Evolutionary conservation across 345 rosid species (phyloP), one percentile per base, ranked within the genome.

Genomic region (Pugionium dolabratum): DNA sequence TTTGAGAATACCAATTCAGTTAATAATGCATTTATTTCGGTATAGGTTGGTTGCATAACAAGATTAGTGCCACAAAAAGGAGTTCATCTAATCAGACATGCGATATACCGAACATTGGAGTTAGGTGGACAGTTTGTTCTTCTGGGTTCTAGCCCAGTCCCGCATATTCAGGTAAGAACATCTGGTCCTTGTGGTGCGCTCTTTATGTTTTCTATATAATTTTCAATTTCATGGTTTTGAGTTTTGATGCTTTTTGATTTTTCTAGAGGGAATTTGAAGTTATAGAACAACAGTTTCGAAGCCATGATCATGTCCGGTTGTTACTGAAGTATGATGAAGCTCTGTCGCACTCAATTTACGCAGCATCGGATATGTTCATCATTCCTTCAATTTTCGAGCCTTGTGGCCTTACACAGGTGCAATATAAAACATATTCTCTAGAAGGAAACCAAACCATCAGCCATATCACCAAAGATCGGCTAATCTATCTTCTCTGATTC

Each of bases 361-460:
- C 96, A 36, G 99, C 99, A 25, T 81, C 90, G 5, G 99, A 94
- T 82, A 64, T 94, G 82, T 79, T 94, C 72, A 88, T 90, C 74
- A 86, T 94, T 76, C 99, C 99, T 66, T 94, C 99, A 2, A 83
- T 90, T 66, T 90, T 94, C 66, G 99, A 94, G 81, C 99, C 99
- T 73, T 90, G 99, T 79, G 99, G 99, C 54, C 97, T 94, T 47
- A 94, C 99, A 62, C 99, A 94, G 97, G 99, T 93, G 52, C 43
- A 11, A 45, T 36, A 40, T 40, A 28, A 60, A 59, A 31, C 62
- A 73, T 52, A 0, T 8, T 39, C 42, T 54, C n/a, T 37, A 53
- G 35, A 45, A 9, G n/a, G 10, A 64, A 51, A 52, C 41, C 48
- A 61, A 52, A 44, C 30, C 11, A 53, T 36, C 54, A 70, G 33